phyloP scores from a whole-genome alignment of 768 basidiomycete species.

The Kwoniella shandongensis region DNA sequence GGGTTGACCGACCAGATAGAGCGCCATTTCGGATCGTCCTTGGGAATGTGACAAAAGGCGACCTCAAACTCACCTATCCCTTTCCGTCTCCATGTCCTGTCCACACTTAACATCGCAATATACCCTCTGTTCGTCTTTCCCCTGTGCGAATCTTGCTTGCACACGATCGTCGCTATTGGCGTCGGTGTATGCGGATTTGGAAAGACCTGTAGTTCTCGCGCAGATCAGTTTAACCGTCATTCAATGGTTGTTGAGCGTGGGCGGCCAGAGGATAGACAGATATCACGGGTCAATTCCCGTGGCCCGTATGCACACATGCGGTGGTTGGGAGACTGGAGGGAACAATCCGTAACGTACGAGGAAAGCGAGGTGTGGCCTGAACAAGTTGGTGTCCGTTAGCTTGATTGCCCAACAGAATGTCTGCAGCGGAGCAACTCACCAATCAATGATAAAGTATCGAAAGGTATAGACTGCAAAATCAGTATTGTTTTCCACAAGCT shows the following conservation, averaged over 20 bases:
- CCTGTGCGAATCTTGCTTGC: slow-evolving; percentile 90
- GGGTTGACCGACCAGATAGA: too few relatives aligned
- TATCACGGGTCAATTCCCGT: too few relatives aligned
- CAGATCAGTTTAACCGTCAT: too few relatives aligned
- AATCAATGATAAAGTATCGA: slow-evolving; percentile 92
- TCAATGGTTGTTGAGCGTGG: too few relatives aligned
- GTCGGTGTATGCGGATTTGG: slow-evolving; percentile 57
- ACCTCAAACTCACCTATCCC: slow-evolving; percentile 73
- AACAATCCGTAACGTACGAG: slow-evolving; percentile 54
- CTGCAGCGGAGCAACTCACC: slow-evolving; percentile 60
- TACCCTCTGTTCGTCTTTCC: slow-evolving; percentile 77
- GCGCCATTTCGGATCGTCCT: too few relatives aligned
- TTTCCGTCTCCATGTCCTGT: slow-evolving; percentile 76
- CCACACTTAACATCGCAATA: slow-evolving; percentile 95
- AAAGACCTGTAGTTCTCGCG: slow-evolving; percentile 64
- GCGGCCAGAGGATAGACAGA: too few relatives aligned
- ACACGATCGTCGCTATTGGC: slow-evolving; percentile 90
- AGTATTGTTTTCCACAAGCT: not conserved
- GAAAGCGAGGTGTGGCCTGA: slow-evolving; percentile 87
- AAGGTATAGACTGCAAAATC: slow-evolving; percentile 68
- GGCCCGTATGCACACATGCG: too few relatives aligned
- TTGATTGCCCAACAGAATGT: not conserved
- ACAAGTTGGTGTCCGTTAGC: not conserved
- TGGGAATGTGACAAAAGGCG: slow-evolving; percentile 39
- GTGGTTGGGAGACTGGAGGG: not conserved